Evolutionary conservation across 169 alveolate genomes (phyloP), one percentile per base, ranked within the genome.

Genomic region (Babesia divergens): DNA sequence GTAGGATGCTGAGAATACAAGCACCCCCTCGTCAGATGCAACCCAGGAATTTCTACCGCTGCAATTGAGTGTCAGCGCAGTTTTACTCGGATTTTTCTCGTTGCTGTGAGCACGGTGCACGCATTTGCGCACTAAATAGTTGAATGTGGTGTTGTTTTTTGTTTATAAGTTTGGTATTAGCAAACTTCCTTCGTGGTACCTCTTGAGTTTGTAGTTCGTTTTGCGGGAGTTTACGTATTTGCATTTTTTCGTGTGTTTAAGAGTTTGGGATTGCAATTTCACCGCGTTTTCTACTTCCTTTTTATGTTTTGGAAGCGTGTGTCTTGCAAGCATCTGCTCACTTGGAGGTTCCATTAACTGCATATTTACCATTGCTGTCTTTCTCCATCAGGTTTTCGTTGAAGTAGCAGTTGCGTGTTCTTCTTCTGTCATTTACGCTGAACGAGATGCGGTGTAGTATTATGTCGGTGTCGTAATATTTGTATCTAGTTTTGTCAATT

Each of bases 391-490:
- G n/a, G n/a, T n/a, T n/a, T n/a, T n/a, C n/a, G n/a, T n/a, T n/a
- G n/a, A n/a, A n/a, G n/a, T n/a, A n/a, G n/a, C n/a, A n/a, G n/a
- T n/a, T n/a, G n/a, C n/a, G n/a, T n/a, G n/a, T n/a, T n/a, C n/a
- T n/a, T n/a, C n/a, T n/a, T n/a, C n/a, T n/a, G n/a, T n/a, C n/a
- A n/a, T n/a, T n/a, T n/a, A n/a, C n/a, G n/a, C n/a, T n/a, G n/a
- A n/a, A n/a, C n/a, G n/a, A n/a, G n/a, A 16, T 40, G 47, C 11
- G 16, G 47, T 40, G 47, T 40, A 40, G 47, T 40, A 40, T 13
- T 16, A 16, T 40, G 47, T 40, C 68, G 11, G 68, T 28, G 37
- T 46, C 14, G 68, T 56, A 56, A 56, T 56, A 37, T 56, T 56
- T 56, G 53, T 9, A 43, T 16, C 28, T 56, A 9, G 53, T 56